A percentile compares a stretch with the other conserved stretches of the same genome.
phyloP scores from a whole-genome alignment of 192 early-diverging fungal genomes.

The Cetraspora pellucida region DNA sequence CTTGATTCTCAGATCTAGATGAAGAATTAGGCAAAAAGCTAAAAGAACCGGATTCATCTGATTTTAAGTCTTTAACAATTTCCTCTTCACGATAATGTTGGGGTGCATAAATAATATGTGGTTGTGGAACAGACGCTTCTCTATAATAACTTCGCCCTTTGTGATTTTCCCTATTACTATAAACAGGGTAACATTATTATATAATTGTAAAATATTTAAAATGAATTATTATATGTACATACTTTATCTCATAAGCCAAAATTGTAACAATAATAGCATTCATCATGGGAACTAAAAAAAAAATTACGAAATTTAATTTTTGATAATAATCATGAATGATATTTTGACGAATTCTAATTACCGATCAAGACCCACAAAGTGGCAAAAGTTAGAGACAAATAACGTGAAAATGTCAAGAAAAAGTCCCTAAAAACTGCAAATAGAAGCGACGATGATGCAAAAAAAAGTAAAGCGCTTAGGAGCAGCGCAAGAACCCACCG shows the following conservation, averaged over 20 bases:
- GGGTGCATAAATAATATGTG: too few species aligned
- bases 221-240: background rate
- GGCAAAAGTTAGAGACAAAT: background rate
- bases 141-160: too few species aligned
- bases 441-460: background rate
- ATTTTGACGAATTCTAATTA: background rate
- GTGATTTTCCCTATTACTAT: too few species aligned
- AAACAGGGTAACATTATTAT: too few species aligned
- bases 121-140: too few species aligned
- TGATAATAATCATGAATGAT: background rate
- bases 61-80: too few species aligned
- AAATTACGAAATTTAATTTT: background rate
- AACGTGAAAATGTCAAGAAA: background rate
- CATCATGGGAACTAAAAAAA: slow-evolving; percentile 1
- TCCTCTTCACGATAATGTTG: too few species aligned
- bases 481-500: background rate
- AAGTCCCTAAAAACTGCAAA: background rate
- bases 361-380: slow-evolving; percentile 13
- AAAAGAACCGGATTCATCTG: too few species aligned
- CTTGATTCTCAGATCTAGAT: too few species aligned
- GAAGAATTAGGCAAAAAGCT: too few species aligned
- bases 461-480: background rate
- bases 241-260: slow-evolving; percentile 11
- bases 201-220: background rate
- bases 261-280: slow-evolving; percentile 4